Base-by-base conservation (phyloP, 768 basidiomycete species). In the Porpolomopsis calyptriformis region DNA sequence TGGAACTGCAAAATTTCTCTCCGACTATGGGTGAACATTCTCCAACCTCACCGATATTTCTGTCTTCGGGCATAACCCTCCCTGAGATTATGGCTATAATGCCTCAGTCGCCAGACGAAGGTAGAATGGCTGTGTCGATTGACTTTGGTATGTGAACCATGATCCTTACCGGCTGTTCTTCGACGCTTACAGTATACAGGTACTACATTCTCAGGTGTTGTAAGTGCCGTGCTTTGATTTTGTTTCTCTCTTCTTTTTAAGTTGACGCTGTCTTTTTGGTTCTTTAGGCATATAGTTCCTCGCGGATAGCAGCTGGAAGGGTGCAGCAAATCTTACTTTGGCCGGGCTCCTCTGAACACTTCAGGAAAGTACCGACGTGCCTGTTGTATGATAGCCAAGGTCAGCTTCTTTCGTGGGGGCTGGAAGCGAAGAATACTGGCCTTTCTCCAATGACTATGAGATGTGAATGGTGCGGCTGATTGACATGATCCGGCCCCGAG, bases 351-450 rank as follows among this genome's bases (percentile, higher is more conserved):
- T 75, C 80, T 51, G 89, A 91, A 62, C 88, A 82, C 1, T 91
- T 86, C 68, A 72, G 87, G 57, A 91, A 92, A 72, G 78, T 82
- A 31, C 85, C 89, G 1, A 91, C 90, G 1, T 91, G 89, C 61
- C 68, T 93, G 26, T 60, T 91, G 14, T 93, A 91, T 51, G 80
- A 87, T 52, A 77, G 81, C 36, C 62, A 67, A 25, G 87, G 86
- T 0, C 73, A 73, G 49, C 79, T 91, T 1, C 55, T 87, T 19
- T 81, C 85, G 4, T 92, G 89, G 88, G 88, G 89, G 1, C 63
- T 90, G 40, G 85, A 90, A 64, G 89, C 89, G 2, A 90, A 90
- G 68, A 86, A 84, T 54, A 75, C 83, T 2, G 74, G 76, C 18
- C 76, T 77, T 2, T 73, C 80, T 64, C 69, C 74, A 2, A 85